Evolutionary conservation across 106 monocot species (phyloP).

Genomic region (Allium cepa): DNA sequence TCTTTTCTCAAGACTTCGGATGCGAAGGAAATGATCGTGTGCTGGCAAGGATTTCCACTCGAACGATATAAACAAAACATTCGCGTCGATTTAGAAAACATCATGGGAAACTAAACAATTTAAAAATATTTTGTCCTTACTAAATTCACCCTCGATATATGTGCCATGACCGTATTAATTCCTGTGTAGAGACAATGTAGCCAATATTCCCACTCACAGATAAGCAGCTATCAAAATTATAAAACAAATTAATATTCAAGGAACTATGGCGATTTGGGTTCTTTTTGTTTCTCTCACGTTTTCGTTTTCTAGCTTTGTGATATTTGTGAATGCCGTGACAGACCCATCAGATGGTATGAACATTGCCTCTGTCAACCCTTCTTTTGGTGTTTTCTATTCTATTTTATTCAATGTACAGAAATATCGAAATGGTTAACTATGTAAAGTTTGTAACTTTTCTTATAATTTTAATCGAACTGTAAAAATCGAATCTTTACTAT

Average conservation of each 20-base stretch:
- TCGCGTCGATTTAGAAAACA: too few species aligned
- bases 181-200: not conserved
- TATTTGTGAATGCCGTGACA: constrained; percentile 10
- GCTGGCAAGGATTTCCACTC: too few species aligned
- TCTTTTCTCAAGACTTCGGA: too few species aligned
- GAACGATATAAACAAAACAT: too few species aligned
- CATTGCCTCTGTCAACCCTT: constrained; percentile 1
- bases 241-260: not conserved
- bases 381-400: not conserved
- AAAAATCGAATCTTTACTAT: too few species aligned
- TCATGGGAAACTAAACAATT: not conserved
- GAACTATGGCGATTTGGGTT: constrained; percentile 10
- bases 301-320: constrained; percentile 8
- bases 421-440: not conserved
- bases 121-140: constrained; percentile 5
- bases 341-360: constrained; percentile 25
- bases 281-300: constrained; percentile 11
- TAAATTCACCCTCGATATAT: not conserved
- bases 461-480: not conserved
- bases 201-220: constrained; percentile 4
- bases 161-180: constrained; percentile 2
- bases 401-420: not conserved
- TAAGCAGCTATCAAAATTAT: not conserved
- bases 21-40: too few species aligned
- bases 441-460: not conserved